These are phyloP conservation scores for Acrocalymma vagum DNA, from an alignment of 2,329 filamentous ascomycete genomes.

Conservation along the genomic window DNA sequence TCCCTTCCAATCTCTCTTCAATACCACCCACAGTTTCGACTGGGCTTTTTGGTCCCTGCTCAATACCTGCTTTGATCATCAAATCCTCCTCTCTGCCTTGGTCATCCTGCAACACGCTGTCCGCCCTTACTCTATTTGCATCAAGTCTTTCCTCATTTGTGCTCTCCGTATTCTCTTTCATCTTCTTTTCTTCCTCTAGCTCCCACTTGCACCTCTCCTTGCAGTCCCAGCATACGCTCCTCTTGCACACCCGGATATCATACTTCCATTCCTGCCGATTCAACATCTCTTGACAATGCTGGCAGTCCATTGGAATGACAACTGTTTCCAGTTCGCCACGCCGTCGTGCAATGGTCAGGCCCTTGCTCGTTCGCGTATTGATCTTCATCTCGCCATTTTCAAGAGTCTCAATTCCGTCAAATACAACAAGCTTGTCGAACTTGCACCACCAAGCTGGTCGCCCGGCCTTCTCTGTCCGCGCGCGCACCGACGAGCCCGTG, in stretches of 20 bases:
- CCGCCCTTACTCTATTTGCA: slow-evolving; percentile 34
- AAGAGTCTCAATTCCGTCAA: slow-evolving; percentile 33
- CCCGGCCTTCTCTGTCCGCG: slow-evolving; percentile 27
- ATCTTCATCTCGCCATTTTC: slow-evolving; percentile 22
- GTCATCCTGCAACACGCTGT: slow-evolving; percentile 40
- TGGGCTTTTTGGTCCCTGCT: slow-evolving; percentile 21
- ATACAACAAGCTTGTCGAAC: slow-evolving; percentile 42
- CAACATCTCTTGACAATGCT: slow-evolving; percentile 44
- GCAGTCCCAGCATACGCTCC: slow-evolving; percentile 45
- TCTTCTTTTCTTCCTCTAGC: slow-evolving; percentile 21
- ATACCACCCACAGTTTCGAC: slow-evolving; percentile 27
- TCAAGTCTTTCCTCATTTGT: slow-evolving; percentile 16
- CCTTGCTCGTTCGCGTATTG: slow-evolving; percentile 38
- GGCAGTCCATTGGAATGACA: slow-evolving; percentile 39
- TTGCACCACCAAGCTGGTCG: slow-evolving; percentile 47
- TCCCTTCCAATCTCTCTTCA: slow-evolving; percentile 22
- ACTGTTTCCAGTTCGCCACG: slow-evolving; percentile 38
- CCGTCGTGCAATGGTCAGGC: slow-evolving; percentile 37
- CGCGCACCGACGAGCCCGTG: slow-evolving; percentile 35
- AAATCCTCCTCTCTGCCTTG: slow-evolving; percentile 23
- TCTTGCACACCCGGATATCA: slow-evolving; percentile 40
- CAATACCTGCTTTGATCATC: slow-evolving; percentile 31
- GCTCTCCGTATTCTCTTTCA: neutral
- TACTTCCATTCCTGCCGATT: slow-evolving; percentile 45
- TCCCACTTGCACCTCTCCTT: slow-evolving; percentile 44